Base-by-base conservation (phyloP, 2,329 filamentous ascomycete species). In the Sporothrix mexicana region DNA sequence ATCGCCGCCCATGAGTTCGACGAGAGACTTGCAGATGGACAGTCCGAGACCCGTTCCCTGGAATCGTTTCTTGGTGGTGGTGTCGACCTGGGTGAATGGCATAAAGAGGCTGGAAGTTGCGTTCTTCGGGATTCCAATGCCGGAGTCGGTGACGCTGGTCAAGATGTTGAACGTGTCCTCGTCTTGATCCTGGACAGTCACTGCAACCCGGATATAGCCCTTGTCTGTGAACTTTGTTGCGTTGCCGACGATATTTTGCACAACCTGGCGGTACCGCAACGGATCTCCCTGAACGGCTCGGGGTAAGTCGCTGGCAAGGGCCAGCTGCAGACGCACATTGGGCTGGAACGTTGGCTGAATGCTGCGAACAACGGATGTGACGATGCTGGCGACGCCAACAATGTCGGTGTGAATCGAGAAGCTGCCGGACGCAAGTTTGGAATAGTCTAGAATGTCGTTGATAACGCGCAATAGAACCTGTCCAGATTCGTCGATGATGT, bases 41-140 rank as follows among this genome's bases (percentile, higher is more conserved):
- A 98, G 84, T 76, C 95, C 95, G 13, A 98, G 88, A 77, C 95
- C 95, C 8, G 95, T 98, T 77, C 95, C 95, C 77, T 95, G 95
- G 80, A 98, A 98, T 80, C 97, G 95, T 77, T 95, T 90, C 1
- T 95, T 98, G 80, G 96, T 98, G 43, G 95, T 98, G 51, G 94
- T 94, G 80, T 98, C 96, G 20, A 95, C 95, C 83, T 98, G 95
- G 81, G 97, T 95, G 88, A 98, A 98, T 0, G 95, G 98, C 83
- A 98, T 95, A 82, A 98, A 98, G 0, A 91, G 82, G 1, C 82
- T 80, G 6, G 82, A 78, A 0, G 84, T 83, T 20, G 4, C 88
- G 55, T 94, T 90, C 2, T 49, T n/a, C 73, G 93, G 91, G 45
- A 96, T 94, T 6, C 93, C 93, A 68, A 96, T 94, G 0, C 93